These are phyloP conservation scores for Claviceps purpurea DNA, from an alignment of 2,329 filamentous ascomycete genomes.

Conservation along the genomic window DNA sequence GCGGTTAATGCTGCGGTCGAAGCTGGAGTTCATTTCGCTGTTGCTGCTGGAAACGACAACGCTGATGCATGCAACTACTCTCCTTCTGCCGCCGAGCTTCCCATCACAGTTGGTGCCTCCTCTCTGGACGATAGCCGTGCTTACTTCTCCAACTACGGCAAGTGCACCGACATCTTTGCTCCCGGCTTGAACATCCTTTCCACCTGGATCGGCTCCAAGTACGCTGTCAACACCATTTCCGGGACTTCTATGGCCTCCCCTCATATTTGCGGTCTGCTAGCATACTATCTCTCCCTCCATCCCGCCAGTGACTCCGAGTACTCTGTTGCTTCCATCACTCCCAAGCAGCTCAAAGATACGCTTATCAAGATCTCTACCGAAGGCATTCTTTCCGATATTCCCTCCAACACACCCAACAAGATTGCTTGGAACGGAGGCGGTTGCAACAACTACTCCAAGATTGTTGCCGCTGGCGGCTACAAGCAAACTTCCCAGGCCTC, in stretches of 20 bases:
- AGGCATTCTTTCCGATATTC: slow-evolving; percentile 67
- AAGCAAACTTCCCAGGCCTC: slow-evolving; percentile 32
- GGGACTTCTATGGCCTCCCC: slow-evolving; percentile 99
- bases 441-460: slow-evolving; percentile 76
- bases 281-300: slow-evolving; percentile 96
- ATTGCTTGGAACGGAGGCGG: slow-evolving; percentile 99
- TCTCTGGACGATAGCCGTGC: slow-evolving; percentile 89
- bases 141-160: slow-evolving; percentile 99
- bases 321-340: slow-evolving; percentile 77
- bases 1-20: slow-evolving; percentile 89
- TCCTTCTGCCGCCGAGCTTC: slow-evolving; percentile 79
- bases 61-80: slow-evolving; percentile 99
- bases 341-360: slow-evolving; percentile 84
- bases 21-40: slow-evolving; percentile 90
- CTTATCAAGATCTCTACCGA: slow-evolving; percentile 73
- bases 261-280: slow-evolving; percentile 88
- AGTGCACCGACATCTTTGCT: slow-evolving; percentile 98
- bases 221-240: slow-evolving; percentile 96
- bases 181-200: slow-evolving; percentile 94
- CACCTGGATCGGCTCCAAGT: slow-evolving; percentile 95
- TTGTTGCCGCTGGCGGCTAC: slow-evolving; percentile 63
- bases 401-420: slow-evolving; percentile 77
- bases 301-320: slow-evolving; percentile 82
- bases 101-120: slow-evolving; percentile 91
- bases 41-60: slow-evolving; percentile 97